Evolutionary conservation across 2,329 filamentous ascomycete species (phyloP).

Genomic region (Chaetomiaceae sp.): DNA sequence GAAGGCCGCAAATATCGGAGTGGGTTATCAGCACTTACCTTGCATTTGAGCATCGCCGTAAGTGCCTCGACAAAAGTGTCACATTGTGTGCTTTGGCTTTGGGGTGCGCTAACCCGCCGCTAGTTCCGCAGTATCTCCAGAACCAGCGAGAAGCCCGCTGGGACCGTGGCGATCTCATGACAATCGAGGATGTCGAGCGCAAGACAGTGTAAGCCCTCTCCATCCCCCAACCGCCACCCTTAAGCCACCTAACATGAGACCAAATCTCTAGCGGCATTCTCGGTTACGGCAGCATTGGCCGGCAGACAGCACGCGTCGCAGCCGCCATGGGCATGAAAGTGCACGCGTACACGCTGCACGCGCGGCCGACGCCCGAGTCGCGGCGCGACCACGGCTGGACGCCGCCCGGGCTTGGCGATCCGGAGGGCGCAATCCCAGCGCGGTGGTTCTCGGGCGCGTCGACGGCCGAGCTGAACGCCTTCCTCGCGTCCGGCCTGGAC

Average conservation of each 20-base stretch:
- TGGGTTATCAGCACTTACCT: constrained; percentile 50
- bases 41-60: constrained; percentile 42
- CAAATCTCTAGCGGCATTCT: constrained; percentile 43
- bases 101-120: neutral
- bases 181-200: constrained; percentile 38
- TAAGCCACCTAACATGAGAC: neutral
- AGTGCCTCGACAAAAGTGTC: too few species aligned
- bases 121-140: constrained; percentile 41
- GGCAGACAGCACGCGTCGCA: constrained; percentile 50
- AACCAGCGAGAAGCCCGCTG: constrained; percentile 40
- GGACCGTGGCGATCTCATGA: constrained; percentile 29
- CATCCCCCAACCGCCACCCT: neutral
- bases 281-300: constrained; percentile 49
- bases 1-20: constrained; percentile 50
- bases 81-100: neutral
- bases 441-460: constrained; percentile 46
- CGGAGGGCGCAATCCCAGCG: constrained; percentile 41
- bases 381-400: constrained; percentile 59
- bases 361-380: constrained; percentile 60
- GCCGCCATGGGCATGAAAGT: constrained; percentile 64
- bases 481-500: constrained; percentile 46
- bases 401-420: constrained; percentile 58
- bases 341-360: constrained; percentile 67
- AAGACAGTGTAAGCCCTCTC: constrained; percentile 41
- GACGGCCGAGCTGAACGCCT: constrained; percentile 41